phyloP scores from a whole-genome alignment of 192 early-diverging fungal genomes.

The Gigaspora rosea region DNA sequence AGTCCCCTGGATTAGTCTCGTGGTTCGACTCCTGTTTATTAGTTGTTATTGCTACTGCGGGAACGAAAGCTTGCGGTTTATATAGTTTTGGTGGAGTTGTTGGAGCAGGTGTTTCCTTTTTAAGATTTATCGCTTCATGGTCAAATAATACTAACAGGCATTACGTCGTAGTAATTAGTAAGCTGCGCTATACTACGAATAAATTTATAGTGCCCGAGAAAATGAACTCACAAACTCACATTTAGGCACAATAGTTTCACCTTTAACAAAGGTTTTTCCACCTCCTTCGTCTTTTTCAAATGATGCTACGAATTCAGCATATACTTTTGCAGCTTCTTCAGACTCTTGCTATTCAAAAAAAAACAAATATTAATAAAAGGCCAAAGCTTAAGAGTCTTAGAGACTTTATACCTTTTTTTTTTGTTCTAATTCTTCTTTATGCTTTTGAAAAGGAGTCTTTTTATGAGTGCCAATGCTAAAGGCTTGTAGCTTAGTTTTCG shows the following conservation, averaged over 20 bases:
- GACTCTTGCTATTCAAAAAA: conserved; percentile 59
- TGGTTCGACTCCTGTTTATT: conserved; percentile 1
- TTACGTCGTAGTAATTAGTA: background rate
- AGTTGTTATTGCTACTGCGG: conserved; percentile 28
- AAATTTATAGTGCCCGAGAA: background rate
- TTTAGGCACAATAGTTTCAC: conserved; percentile 47
- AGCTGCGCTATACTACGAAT: background rate
- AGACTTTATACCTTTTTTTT: conserved; percentile 63
- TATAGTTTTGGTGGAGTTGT: conserved; percentile 38
- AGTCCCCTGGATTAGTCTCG: conserved; percentile 19
- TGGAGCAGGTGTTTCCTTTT: conserved; percentile 33
- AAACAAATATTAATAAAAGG: too few relatives aligned
- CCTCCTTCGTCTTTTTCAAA: conserved; percentile 61
- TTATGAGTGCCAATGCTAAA: conserved; percentile 70
- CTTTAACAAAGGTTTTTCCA: conserved; percentile 56
- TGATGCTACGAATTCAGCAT: conserved; percentile 79
- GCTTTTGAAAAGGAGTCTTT: conserved; percentile 73
- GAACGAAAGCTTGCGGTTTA: conserved; percentile 39
- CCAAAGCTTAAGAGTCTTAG: too few relatives aligned
- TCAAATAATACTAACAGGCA: conserved; percentile 42
- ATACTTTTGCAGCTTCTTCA: conserved; percentile 76
- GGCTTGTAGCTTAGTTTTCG: conserved; percentile 65
- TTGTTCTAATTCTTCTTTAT: conserved; percentile 72
- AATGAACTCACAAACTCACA: conserved; percentile 44
- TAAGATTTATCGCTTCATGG: conserved; percentile 40